Conservation (phyloP, 1,284 basidiomycete genomes). For the Trichosporon sp. region DNA sequence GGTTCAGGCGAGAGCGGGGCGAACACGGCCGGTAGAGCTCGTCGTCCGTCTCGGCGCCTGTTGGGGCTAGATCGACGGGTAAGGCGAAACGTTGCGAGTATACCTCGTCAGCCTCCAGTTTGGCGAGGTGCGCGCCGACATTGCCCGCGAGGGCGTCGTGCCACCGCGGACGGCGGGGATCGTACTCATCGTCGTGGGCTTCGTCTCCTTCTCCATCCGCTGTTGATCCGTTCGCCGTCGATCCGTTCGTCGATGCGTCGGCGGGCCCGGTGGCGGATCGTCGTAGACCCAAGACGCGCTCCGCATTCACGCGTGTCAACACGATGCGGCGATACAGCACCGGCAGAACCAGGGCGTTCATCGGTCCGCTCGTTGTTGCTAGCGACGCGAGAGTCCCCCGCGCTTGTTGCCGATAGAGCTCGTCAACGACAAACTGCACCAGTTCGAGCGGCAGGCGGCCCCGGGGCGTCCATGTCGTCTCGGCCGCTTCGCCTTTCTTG, state of each 20-base stretch:
- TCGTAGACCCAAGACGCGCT: not conserved
- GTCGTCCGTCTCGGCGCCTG: constrained; percentile 10
- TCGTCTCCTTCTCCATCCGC: not conserved
- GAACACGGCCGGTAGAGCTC: not conserved
- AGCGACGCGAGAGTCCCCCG: not conserved
- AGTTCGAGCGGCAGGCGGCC: constrained; percentile 8
- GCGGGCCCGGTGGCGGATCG: no score
- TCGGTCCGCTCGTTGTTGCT: not conserved
- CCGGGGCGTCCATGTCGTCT: not conserved
- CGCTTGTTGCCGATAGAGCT: not conserved
- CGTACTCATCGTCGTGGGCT: not conserved
- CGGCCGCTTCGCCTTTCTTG: no score
- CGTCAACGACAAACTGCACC: constrained; percentile 2
- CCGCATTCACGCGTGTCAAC: not conserved
- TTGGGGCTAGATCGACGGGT: constrained; percentile 3
- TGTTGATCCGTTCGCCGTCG: not conserved
- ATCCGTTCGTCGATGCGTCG: no score
- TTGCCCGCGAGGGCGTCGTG: not conserved
- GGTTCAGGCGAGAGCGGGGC: not conserved
- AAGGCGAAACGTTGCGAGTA: constrained; percentile 2
- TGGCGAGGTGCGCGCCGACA: not conserved
- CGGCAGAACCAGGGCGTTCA: constrained; percentile 1
- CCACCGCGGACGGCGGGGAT: not conserved
- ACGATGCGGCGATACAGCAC: constrained; percentile 4
- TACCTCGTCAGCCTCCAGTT: not conserved